A percentile compares a stretch with the other conserved stretches of the same genome.
phyloP scores from a whole-genome alignment of 176 grass and related monocot genomes.

The Avena atlantica region DNA sequence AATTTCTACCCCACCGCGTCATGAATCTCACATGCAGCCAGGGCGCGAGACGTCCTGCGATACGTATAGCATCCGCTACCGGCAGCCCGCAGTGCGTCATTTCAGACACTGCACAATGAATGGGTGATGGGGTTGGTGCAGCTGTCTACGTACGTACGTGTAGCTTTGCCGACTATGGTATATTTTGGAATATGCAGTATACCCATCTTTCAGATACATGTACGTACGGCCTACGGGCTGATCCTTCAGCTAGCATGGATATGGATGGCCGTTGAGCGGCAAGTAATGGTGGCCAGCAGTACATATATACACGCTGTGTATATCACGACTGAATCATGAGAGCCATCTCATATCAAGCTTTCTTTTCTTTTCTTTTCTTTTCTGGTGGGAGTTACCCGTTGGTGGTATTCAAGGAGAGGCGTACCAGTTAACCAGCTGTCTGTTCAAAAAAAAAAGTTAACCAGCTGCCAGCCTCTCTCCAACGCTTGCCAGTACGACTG shows the following conservation, averaged over 20 bases:
- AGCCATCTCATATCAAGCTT: neutral
- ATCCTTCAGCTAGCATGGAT: neutral
- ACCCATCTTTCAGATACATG: neutral
- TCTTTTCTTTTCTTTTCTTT: neutral
- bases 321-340: slow-evolving; percentile 6
- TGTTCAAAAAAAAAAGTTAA: too few relatives aligned
- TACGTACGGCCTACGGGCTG: neutral
- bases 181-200: neutral
- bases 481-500: too few relatives aligned
- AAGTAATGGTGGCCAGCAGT: neutral
- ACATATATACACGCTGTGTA: too few relatives aligned
- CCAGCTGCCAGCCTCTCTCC: too few relatives aligned
- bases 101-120: slow-evolving; percentile 19
- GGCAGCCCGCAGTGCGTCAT: neutral
- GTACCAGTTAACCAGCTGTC: too few relatives aligned
- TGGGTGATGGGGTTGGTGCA: neutral
- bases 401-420: neutral
- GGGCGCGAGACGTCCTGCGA: neutral
- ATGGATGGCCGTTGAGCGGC: neutral
- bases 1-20: slow-evolving; percentile 42
- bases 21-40: slow-evolving; percentile 49
- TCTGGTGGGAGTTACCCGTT: slow-evolving; percentile 23
- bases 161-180: neutral
- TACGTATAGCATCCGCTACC: neutral
- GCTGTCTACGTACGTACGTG: neutral